phyloP scores from a whole-genome alignment of 768 basidiomycete genomes.

The Albatrellus ellisii region DNA sequence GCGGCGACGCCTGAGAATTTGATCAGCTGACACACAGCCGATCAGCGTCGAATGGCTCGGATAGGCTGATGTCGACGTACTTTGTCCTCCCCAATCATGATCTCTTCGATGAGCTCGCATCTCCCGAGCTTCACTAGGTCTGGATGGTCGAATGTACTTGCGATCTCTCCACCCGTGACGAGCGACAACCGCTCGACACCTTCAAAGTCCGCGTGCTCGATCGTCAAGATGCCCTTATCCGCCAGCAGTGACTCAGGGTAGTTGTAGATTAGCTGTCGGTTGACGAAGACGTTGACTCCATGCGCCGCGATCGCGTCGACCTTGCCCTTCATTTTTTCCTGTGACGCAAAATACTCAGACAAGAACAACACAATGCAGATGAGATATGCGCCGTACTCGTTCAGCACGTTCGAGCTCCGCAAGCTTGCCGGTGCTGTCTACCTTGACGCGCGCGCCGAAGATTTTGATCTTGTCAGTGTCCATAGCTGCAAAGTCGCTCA shows the following conservation, averaged over 20 bases:
- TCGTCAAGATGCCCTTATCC: slow-evolving; percentile 89
- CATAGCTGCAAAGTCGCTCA: slow-evolving; percentile 52
- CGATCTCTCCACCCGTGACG: slow-evolving; percentile 96
- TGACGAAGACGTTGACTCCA: slow-evolving; percentile 95
- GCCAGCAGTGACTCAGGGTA: slow-evolving; percentile 94
- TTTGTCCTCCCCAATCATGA: slow-evolving; percentile 99
- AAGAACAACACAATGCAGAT: background rate
- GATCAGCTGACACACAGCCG: slow-evolving; percentile 60
- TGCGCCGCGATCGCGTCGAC: slow-evolving; percentile 89
- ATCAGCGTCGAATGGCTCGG: background rate
- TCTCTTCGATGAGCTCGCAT: slow-evolving; percentile 94
- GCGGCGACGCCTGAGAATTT: slow-evolving; percentile 99
- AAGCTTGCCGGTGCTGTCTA: slow-evolving; percentile 91
- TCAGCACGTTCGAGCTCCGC: slow-evolving; percentile 98
- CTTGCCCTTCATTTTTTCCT: slow-evolving; percentile 99
- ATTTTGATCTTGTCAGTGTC: slow-evolving; percentile 99
- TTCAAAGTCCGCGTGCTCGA: slow-evolving; percentile 98
- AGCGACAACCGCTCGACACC: slow-evolving; percentile 93
- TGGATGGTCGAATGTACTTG: slow-evolving; percentile 87
- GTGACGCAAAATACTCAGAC: slow-evolving; percentile 4
- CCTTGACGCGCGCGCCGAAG: slow-evolving; percentile 92
- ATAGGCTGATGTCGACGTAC: slow-evolving; percentile 27
- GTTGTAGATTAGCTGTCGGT: slow-evolving; percentile 98
- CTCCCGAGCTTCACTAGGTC: slow-evolving; percentile 85
- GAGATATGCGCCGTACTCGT: slow-evolving; percentile 37